Conservation (phyloP, 345 rosid species). For the Diplotaxis tenuifolia region DNA sequence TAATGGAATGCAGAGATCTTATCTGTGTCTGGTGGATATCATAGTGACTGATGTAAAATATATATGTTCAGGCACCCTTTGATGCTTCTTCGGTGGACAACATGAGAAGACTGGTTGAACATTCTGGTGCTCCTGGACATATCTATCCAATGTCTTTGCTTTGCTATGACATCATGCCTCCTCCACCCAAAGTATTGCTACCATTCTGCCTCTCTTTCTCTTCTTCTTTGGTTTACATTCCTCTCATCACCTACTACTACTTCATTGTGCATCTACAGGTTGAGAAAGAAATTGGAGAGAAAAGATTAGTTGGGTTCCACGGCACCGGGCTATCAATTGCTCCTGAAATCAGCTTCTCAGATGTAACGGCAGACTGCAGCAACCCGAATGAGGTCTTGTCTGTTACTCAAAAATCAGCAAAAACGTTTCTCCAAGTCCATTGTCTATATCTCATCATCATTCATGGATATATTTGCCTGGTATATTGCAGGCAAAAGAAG, state of each 20-base stretch:
- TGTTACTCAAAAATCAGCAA: neutral
- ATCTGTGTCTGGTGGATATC: slow-evolving; percentile 9
- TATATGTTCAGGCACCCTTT: slow-evolving; percentile 70
- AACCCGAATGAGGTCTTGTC: slow-evolving; percentile 72
- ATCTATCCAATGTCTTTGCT: slow-evolving; percentile 74
- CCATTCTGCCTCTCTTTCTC: slow-evolving; percentile 5
- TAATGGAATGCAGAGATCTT: slow-evolving; percentile 3
- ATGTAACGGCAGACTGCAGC: slow-evolving; percentile 50
- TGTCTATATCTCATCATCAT: neutral
- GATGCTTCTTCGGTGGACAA: slow-evolving; percentile 91
- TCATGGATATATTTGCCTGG: neutral
- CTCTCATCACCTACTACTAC: slow-evolving; percentile 23
- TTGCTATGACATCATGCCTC: slow-evolving; percentile 95
- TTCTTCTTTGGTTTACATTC: neutral
- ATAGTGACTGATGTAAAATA: slow-evolving; percentile 35
- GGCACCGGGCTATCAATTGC: slow-evolving; percentile 76
- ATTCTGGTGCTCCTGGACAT: slow-evolving; percentile 81
- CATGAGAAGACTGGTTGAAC: slow-evolving; percentile 83
- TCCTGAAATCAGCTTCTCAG: slow-evolving; percentile 56
- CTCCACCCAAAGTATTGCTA: slow-evolving; percentile 64
- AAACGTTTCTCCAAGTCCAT: neutral
- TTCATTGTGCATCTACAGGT: slow-evolving; percentile 49
- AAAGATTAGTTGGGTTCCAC: slow-evolving; percentile 58
- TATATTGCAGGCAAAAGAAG: slow-evolving; percentile 65
- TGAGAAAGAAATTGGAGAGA: slow-evolving; percentile 95